Conservation (phyloP, 108 stramenopile species). For the Epithemia pelagica region DNA sequence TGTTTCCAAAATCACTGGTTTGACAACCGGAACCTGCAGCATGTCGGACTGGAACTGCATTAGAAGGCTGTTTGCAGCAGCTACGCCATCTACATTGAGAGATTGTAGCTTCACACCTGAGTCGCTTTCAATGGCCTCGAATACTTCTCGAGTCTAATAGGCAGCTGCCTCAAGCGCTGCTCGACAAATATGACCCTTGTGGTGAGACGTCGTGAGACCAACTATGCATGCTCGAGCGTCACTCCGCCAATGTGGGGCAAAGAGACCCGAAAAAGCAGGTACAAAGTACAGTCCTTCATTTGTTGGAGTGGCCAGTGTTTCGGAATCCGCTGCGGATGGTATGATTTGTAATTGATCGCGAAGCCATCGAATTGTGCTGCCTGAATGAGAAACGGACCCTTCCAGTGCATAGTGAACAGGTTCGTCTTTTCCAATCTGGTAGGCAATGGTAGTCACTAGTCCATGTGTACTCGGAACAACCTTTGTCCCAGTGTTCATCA, state of each 20-base stretch:
- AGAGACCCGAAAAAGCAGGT: slow-evolving; percentile 94
- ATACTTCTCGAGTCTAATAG: slow-evolving; percentile 86
- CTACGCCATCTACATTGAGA: slow-evolving; percentile 93
- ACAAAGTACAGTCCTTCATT: slow-evolving; percentile 96
- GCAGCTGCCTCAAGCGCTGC: slow-evolving; percentile 94
- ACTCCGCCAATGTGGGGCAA: slow-evolving; percentile 94
- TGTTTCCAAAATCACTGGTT: slow-evolving; percentile 88
- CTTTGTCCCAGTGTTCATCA: slow-evolving; percentile 93
- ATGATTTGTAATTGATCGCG: slow-evolving; percentile 92
- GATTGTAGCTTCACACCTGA: slow-evolving; percentile 49
- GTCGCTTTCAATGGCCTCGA: slow-evolving; percentile 87
- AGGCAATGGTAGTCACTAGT: slow-evolving; percentile 93
- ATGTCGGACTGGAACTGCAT: slow-evolving; percentile 98
- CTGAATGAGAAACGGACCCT: slow-evolving; percentile 91
- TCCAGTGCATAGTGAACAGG: slow-evolving; percentile 90
- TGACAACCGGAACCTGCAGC: slow-evolving; percentile 69
- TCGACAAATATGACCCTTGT: slow-evolving; percentile 83
- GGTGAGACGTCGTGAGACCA: slow-evolving; percentile 87
- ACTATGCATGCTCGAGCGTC: slow-evolving; percentile 93
- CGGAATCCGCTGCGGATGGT: slow-evolving; percentile 71
- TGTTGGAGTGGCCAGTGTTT: slow-evolving; percentile 63
- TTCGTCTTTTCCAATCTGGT: slow-evolving; percentile 64
- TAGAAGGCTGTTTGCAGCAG: slow-evolving; percentile 81
- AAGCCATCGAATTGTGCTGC: slow-evolving; percentile 95
- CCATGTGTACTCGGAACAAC: slow-evolving; percentile 66